phyloP scores from a whole-genome alignment of 805 yeast species.

The Starmerella gropengiesseri region DNA sequence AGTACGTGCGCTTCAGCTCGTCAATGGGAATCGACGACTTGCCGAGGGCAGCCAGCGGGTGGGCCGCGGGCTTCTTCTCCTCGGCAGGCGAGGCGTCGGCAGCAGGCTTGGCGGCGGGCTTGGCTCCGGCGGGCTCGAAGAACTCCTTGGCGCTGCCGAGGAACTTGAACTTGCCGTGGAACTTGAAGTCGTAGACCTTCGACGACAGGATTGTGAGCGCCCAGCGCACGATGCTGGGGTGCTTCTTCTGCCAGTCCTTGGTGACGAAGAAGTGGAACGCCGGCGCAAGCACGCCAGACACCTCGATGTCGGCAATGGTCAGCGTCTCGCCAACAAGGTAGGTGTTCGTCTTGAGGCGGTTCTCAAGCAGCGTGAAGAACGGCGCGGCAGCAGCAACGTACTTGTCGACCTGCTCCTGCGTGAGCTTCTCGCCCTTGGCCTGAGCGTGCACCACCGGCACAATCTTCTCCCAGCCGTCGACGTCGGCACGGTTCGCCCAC shows the following conservation, averaged over 20 bases:
- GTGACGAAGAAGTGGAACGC: constrained; percentile 34
- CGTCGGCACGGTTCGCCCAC: constrained; percentile 69
- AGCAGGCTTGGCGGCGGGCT: constrained; percentile 37
- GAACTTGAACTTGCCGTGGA: constrained; percentile 17
- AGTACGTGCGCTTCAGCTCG: constrained; percentile 93
- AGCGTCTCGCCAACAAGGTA: constrained; percentile 62
- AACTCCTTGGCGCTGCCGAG: constrained; percentile 1
- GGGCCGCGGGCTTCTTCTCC: constrained; percentile 62
- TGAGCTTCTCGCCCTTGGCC: constrained; percentile 57
- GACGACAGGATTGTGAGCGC: constrained; percentile 39
- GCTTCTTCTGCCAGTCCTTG: constrained; percentile 42
- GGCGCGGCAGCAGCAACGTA: constrained; percentile 31
- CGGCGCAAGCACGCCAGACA: constrained; percentile 41
- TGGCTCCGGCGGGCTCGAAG: constrained; percentile 20
- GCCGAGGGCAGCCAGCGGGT: constrained; percentile 76
- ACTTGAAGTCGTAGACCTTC: constrained; percentile 12
- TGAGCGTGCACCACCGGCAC: constrained; percentile 47
- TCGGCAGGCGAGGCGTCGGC: constrained; percentile 26
- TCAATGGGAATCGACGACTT: constrained; percentile 58
- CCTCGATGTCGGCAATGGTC: constrained; percentile 54
- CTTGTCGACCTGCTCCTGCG: constrained; percentile 53
- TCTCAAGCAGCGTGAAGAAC: constrained; percentile 27
- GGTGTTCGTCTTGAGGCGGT: constrained; percentile 48
- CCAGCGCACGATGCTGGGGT: constrained; percentile 64
- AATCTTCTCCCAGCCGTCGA: constrained; percentile 45